Evolutionary conservation across 805 yeast species (phyloP).

Genomic region (Candida sanyiensis): DNA sequence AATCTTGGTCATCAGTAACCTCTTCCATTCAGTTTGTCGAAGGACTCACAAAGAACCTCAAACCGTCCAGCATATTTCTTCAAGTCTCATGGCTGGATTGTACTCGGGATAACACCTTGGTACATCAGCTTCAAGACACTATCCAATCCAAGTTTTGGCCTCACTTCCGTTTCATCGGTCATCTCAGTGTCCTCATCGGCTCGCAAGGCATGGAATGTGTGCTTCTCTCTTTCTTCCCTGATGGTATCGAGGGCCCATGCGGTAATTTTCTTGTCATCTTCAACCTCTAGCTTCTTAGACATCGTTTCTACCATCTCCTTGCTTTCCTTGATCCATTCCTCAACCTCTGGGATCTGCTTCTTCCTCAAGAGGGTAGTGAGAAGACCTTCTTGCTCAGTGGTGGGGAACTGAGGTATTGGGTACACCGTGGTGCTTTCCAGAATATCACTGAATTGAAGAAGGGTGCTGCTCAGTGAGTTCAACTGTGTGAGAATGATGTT

Average conservation of each 20-base stretch:
- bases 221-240: constrained; percentile 47
- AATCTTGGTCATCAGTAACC: too few relatives aligned
- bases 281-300: constrained; percentile 16
- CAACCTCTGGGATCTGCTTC: constrained; percentile 86
- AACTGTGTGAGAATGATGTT: constrained; percentile 80
- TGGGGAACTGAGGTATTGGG: constrained; percentile 82
- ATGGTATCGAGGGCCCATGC: constrained; percentile 59
- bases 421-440: constrained; percentile 68
- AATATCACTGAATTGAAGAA: constrained; percentile 54
- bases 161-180: constrained; percentile 8
- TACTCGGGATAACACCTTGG: constrained; percentile 33
- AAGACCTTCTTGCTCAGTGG: constrained; percentile 76
- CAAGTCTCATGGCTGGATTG: neutral
- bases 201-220: constrained; percentile 56
- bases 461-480: constrained; percentile 63
- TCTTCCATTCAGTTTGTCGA: too few relatives aligned
- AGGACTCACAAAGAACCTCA: too few relatives aligned
- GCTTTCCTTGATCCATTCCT: constrained; percentile 67
- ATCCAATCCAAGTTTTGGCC: constrained; percentile 28
- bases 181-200: constrained; percentile 43
- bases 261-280: constrained; percentile 60
- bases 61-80: too few relatives aligned
- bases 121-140: constrained; percentile 39
- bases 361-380: constrained; percentile 81
- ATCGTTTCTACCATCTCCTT: constrained; percentile 21